phyloP scores from a whole-genome alignment of 2,329 filamentous ascomycete genomes.

The Orbilia quercus region DNA sequence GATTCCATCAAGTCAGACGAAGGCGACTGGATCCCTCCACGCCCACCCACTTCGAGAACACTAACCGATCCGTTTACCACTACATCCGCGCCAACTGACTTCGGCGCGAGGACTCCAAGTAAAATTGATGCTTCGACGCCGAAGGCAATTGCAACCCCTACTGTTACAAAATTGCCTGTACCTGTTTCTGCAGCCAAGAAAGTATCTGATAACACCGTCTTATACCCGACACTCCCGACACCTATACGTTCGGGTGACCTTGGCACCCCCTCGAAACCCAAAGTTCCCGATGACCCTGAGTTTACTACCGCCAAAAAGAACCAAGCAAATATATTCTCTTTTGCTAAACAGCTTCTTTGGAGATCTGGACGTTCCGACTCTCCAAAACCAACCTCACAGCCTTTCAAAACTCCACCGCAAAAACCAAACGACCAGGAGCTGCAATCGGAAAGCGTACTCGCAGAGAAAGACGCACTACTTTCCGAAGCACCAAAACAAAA shows the following conservation, averaged over 20 bases:
- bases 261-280: conserved; percentile 7
- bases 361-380: conserved; percentile 40
- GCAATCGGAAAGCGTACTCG: background rate
- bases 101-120: background rate
- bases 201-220: background rate
- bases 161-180: conserved; percentile 30
- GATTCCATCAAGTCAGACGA: conserved; percentile 46
- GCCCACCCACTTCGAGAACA: conserved; percentile 6
- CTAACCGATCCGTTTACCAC: background rate
- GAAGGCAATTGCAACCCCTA: conserved; percentile 1
- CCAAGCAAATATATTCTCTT: conserved; percentile 44
- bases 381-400: conserved; percentile 1
- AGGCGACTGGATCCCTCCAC: conserved; percentile 51
- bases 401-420: conserved; percentile 5
- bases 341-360: conserved; percentile 49
- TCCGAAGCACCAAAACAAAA: background rate
- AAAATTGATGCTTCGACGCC: background rate
- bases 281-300: conserved; percentile 10
- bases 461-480: background rate
- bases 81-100: background rate
- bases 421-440: background rate
- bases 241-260: background rate
- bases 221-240: conserved; percentile 29
- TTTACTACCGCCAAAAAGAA: conserved; percentile 28
- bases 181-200: conserved; percentile 13